phyloP scores from a whole-genome alignment of 2,329 filamentous ascomycete species.

The Penicillium sp. region DNA sequence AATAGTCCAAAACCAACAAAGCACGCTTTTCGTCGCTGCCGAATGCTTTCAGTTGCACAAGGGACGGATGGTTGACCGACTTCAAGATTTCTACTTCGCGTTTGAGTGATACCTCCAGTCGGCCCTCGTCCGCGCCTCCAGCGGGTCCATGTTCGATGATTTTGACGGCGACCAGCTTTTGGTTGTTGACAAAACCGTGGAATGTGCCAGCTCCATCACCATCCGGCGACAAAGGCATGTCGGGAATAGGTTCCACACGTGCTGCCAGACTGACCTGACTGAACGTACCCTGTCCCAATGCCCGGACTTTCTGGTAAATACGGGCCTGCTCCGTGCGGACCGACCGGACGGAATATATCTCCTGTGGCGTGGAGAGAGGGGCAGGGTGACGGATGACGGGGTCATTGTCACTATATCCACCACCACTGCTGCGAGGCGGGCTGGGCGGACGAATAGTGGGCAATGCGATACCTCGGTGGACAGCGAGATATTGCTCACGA shows the following conservation, averaged over 20 bases:
- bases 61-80: conserved; percentile 73
- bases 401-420: conserved; percentile 42
- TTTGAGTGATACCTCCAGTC: conserved; percentile 86
- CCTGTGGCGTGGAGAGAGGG: conserved; percentile 28
- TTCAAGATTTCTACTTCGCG: conserved; percentile 91
- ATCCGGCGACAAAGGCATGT: conserved; percentile 12
- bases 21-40: conserved; percentile 74
- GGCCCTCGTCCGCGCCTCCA: conserved; percentile 83
- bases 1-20: conserved; percentile 80
- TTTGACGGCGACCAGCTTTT: conserved; percentile 84
- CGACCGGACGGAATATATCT: conserved; percentile 63
- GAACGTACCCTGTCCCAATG: conserved; percentile 87
- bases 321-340: conserved; percentile 61
- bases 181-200: conserved; percentile 47
- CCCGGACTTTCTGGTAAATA: conserved; percentile 68
- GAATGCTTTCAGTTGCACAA: conserved; percentile 87
- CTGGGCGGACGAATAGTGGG: conserved; percentile 60
- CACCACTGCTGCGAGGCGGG: conserved; percentile 66
- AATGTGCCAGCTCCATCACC: conserved; percentile 10
- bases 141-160: conserved; percentile 90
- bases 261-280: conserved; percentile 89
- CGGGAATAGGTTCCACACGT: conserved; percentile 55
- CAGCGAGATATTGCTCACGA: conserved; percentile 71
- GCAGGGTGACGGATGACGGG: conserved; percentile 21
- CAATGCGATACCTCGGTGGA: conserved; percentile 62